phyloP scores from a whole-genome alignment of 306 rosid species.

The Alnus glutinosa region DNA sequence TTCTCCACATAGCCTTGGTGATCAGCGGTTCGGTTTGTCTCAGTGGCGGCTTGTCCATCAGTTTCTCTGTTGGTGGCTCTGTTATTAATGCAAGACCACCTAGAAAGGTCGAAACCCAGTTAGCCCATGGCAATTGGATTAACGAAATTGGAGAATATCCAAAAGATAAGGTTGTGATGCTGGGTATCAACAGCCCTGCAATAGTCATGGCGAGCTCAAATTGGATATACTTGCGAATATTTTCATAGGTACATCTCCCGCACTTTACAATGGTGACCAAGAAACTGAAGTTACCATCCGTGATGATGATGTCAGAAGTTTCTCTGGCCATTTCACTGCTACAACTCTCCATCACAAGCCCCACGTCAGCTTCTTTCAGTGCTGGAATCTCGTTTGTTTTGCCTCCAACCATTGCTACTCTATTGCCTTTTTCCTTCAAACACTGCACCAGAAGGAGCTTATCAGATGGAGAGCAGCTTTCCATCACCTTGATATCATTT shows the following conservation, averaged over 20 bases:
- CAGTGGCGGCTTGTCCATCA: constrained; percentile 2
- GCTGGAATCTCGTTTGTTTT: constrained; percentile 18
- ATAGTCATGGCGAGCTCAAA: constrained; percentile 21
- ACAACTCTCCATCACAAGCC: not conserved
- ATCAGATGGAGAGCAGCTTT: constrained; percentile 10
- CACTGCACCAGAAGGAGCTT: constrained; percentile 13
- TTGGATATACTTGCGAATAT: constrained; percentile 30
- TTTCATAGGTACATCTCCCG: constrained; percentile 22
- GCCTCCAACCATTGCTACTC: constrained; percentile 22
- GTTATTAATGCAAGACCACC: constrained; percentile 10
- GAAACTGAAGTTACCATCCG: not conserved
- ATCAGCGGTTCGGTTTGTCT: constrained; percentile 1
- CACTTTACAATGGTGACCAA: not conserved
- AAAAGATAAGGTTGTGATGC: not conserved
- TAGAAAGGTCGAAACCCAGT: not conserved
- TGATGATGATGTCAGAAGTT: constrained; percentile 13
- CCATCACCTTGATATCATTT: constrained; percentile 15
- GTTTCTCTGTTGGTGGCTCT: constrained; percentile 16
- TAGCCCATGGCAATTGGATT: constrained; percentile 15
- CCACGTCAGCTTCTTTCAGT: constrained; percentile 32
- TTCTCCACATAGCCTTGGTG: constrained; percentile 28
- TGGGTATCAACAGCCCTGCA: constrained; percentile 8
- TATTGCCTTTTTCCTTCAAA: constrained; percentile 1
- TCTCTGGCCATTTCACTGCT: constrained; percentile 15
- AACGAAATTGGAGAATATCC: constrained; percentile 5